A percentile compares a stretch with the other conserved stretches of the same genome.
Evolutionary conservation across 2,329 filamentous ascomycete species (phyloP).

Genomic region (Lachnellula occidentalis): DNA sequence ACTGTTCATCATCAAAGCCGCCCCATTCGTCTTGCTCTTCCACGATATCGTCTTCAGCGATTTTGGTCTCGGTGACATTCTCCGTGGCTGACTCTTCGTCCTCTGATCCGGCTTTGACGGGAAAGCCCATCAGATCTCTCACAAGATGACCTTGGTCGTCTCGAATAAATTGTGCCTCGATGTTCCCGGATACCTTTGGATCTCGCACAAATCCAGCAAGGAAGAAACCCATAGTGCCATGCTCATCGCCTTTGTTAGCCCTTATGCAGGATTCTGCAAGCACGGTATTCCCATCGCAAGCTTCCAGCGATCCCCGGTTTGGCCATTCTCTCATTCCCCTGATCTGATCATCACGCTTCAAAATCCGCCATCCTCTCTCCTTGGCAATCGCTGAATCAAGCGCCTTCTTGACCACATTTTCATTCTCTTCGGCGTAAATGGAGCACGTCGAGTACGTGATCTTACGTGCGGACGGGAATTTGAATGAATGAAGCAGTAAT

Average conservation of each 20-base stretch:
- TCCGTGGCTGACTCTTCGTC: slow-evolving; percentile 13
- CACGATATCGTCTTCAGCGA: slow-evolving; percentile 19
- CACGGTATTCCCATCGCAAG: slow-evolving; percentile 43
- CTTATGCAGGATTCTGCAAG: slow-evolving; percentile 73
- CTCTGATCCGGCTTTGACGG: slow-evolving; percentile 27
- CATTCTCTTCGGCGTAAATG: slow-evolving; percentile 81
- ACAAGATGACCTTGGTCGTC: slow-evolving; percentile 50
- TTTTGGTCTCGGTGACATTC: slow-evolving; percentile 2
- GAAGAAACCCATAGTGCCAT: slow-evolving; percentile 93
- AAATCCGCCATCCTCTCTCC: slow-evolving; percentile 69
- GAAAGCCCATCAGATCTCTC: slow-evolving; percentile 37
- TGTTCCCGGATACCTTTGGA: background rate
- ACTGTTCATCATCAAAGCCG: slow-evolving; percentile 36
- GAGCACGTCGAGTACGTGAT: slow-evolving; percentile 96
- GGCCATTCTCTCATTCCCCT: slow-evolving; percentile 71
- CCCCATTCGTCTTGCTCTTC: slow-evolving; percentile 34
- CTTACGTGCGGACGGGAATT: slow-evolving; percentile 66
- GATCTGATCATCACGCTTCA: slow-evolving; percentile 67
- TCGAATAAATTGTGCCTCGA: slow-evolving; percentile 29
- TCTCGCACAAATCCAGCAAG: slow-evolving; percentile 74
- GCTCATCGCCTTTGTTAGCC: slow-evolving; percentile 72
- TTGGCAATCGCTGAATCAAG: slow-evolving; percentile 62
- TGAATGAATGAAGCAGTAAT: slow-evolving; percentile 77
- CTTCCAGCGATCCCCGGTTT: slow-evolving; percentile 50
- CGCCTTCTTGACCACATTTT: slow-evolving; percentile 71